A percentile compares a stretch with the other conserved stretches of the same genome.
Conservation (phyloP, 192 early-diverging fungal genomes). For the Dispira simplex region DNA sequence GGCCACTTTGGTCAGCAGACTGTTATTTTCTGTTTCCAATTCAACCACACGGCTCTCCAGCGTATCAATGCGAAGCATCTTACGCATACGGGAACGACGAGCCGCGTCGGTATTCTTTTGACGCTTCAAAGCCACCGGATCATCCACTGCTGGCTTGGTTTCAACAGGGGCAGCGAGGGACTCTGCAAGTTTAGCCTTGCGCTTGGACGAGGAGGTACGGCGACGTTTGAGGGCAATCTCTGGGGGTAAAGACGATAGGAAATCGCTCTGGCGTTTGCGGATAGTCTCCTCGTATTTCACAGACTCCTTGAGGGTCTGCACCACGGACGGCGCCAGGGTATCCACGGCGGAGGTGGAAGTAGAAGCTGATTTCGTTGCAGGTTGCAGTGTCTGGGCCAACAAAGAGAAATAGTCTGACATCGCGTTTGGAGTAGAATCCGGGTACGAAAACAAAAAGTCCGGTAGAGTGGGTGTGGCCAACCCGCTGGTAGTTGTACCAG, state of each 20-base stretch:
- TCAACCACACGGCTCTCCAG: slow-evolving; percentile 68
- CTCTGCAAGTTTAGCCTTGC: neutral
- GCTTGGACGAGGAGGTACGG: slow-evolving; percentile 20
- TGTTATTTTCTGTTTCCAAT: slow-evolving; percentile 61
- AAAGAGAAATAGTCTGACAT: neutral
- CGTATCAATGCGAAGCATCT: slow-evolving; percentile 64
- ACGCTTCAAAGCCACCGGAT: slow-evolving; percentile 27
- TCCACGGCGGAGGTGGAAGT: neutral
- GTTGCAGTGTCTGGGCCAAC: neutral
- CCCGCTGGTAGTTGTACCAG: neutral
- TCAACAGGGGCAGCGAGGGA: neutral
- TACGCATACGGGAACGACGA: slow-evolving; percentile 76
- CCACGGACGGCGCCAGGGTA: neutral
- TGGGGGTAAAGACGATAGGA: slow-evolving; percentile 28
- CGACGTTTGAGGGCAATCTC: slow-evolving; percentile 33
- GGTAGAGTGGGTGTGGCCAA: neutral
- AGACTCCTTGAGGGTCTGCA: neutral
- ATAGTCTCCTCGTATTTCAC: neutral
- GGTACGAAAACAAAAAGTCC: neutral
- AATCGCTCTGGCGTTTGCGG: slow-evolving; percentile 25
- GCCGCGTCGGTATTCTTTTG: slow-evolving; percentile 89
- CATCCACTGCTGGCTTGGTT: neutral
- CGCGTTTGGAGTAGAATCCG: neutral
- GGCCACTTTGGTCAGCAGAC: slow-evolving; percentile 36
- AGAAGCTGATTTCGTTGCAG: neutral